Base-by-base conservation (phyloP, 495 filamentous ascomycete genomes). In the Parathielavia hyrcaniae region DNA sequence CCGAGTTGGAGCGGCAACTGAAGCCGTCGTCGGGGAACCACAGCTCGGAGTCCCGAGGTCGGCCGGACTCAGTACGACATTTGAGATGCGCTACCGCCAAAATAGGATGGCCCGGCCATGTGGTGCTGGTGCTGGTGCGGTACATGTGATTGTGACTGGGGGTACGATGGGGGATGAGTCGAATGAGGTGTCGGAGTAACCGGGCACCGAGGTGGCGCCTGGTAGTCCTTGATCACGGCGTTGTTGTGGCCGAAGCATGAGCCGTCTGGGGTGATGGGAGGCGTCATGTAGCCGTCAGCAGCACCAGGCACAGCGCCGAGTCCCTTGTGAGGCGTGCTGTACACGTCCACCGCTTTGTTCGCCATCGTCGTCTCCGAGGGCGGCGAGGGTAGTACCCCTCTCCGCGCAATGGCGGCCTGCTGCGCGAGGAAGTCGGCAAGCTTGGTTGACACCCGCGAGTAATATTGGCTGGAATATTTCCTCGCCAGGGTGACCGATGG, bases 241-340 rank as follows among this genome's bases (percentile, higher is more conserved):
- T 63, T 57, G 50, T 68, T 73, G 41, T 72, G 72, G 44, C 76
- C 69, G 56, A 84, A 88, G 51, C 76, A 80, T 53, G 83, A 81
- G 20, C 85, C 85, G 62, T 95, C 90, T n/a, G 93, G 93, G 0
- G 95, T 97, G 67, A 97, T 96, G 4, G 93, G 93, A 19, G 93
- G 93, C 22, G 93, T 97, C 57, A 93, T 82, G 68, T 91, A 92
- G 22, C 92, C 95, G 66, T 90, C 82, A 14, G 84, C 82, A 57
- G 87, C 78, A 55, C 81, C 79, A 32, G 81, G 79, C 34, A 78
- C 72, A 50, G 81, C 77, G 61, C 82, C 77, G 47, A 84, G 78
- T 14, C 81, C 80, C 77, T 98, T 98, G 67, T 92, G 87, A 22
- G 93, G 95, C 10, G 93, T 97, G 61, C 81, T 86, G 68, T 80